Percentiles rank a stretch among this genome's conserved stretches.
Conservation (phyloP, 2,329 filamentous ascomycete genomes). For the Aspergillus brunneoviolaceus region DNA sequence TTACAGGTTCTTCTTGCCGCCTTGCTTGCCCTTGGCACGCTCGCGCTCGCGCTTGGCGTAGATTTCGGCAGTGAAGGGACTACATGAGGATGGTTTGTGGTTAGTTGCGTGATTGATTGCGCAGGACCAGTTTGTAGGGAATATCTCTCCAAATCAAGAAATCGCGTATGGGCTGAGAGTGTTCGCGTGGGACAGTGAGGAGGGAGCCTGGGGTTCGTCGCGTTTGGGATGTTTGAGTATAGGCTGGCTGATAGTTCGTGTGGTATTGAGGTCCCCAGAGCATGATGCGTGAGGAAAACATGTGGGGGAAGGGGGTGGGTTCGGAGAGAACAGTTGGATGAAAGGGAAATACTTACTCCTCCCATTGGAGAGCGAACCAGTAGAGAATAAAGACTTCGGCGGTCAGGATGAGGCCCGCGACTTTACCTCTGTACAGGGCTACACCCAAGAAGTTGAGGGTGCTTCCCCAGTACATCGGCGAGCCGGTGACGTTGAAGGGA, state of each 20-base stretch:
- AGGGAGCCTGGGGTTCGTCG: conserved; percentile 1
- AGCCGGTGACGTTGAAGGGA: conserved; percentile 86
- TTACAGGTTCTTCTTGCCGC: conserved; percentile 43
- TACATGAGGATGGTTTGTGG: conserved; percentile 22
- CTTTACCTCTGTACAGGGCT: conserved; percentile 80
- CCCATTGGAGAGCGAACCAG: conserved; percentile 75
- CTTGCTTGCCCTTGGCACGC: conserved; percentile 38
- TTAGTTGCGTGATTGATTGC: conserved; percentile 13
- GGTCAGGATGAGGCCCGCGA: conserved; percentile 78
- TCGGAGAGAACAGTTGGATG: not conserved
- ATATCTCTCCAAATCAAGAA: not conserved
- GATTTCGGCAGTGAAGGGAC: conserved; percentile 86
- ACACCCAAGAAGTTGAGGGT: conserved; percentile 90
- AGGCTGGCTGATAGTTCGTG: not conserved
- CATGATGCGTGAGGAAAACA: not conserved
- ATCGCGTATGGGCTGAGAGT: conserved; percentile 1
- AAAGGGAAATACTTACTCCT: conserved; percentile 60
- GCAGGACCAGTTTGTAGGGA: not conserved
- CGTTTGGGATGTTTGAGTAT: not conserved
- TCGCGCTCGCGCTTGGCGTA: conserved; percentile 69
- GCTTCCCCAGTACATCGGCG: conserved; percentile 96
- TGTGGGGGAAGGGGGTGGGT: not conserved
- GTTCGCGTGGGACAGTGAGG: not conserved
- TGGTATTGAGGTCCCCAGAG: not conserved
- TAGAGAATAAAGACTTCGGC: conserved; percentile 75